Evolutionary conservation across 441 rosid species (phyloP).

Genomic region (Rhodomyrtus psidioides): DNA sequence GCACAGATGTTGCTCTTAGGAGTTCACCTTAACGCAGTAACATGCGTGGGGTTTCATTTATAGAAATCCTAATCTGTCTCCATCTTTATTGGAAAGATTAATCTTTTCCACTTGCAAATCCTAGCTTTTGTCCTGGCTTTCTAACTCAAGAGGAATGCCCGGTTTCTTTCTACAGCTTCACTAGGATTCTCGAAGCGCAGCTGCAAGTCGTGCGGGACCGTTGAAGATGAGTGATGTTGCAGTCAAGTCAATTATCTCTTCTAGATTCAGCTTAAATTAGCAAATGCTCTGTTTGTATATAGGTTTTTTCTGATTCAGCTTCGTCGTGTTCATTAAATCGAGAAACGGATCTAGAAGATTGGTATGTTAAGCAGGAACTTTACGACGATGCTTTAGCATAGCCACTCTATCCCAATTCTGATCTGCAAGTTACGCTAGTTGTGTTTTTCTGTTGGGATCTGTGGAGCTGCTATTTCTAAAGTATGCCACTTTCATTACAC

Average conservation of each 20-base stretch:
- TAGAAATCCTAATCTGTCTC: too few species aligned
- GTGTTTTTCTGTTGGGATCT: neutral
- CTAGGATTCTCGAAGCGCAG: neutral
- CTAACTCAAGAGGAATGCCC: neutral
- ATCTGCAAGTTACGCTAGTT: neutral
- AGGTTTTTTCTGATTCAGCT: neutral
- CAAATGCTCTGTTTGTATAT: neutral
- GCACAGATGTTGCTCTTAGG: too few species aligned
- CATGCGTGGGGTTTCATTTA: too few species aligned
- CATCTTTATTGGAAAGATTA: too few species aligned
- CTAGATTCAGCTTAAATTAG: neutral
- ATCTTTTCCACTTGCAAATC: too few species aligned
- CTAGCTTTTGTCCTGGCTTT: too few species aligned
- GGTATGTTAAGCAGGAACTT: neutral
- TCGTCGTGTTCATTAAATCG: neutral
- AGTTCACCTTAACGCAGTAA: too few species aligned
- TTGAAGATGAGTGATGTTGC: neutral
- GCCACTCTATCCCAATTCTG: neutral
- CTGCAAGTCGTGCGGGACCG: neutral
- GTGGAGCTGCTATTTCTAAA: neutral
- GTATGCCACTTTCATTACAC: neutral
- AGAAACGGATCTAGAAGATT: neutral
- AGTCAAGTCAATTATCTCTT: neutral
- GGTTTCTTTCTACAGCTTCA: neutral
- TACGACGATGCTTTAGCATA: neutral